phyloP scores from a whole-genome alignment of 2,329 filamentous ascomycete species.

The Basipetospora chlamydospora region DNA sequence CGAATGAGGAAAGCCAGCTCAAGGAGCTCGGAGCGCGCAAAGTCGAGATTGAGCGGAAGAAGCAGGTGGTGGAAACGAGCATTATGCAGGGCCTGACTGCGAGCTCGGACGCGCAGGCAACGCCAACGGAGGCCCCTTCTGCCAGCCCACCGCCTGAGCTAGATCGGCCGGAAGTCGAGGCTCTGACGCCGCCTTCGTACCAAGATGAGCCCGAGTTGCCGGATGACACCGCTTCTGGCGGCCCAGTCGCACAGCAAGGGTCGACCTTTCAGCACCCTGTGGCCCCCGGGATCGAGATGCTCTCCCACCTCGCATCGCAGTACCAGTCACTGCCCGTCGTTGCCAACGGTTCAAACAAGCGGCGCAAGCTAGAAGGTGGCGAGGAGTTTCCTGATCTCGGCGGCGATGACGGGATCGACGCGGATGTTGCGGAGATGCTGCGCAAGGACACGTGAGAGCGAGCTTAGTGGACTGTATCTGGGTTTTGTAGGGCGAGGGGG shows the following conservation, averaged over 20 bases:
- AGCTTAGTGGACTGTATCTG: too few species aligned
- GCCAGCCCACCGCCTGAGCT: constrained; percentile 40
- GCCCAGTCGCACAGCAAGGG: constrained; percentile 8
- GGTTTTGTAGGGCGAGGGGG: neutral
- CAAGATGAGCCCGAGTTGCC: constrained; percentile 8
- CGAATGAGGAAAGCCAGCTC: constrained; percentile 53
- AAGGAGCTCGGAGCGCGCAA: constrained; percentile 52
- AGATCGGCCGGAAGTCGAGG: constrained; percentile 69
- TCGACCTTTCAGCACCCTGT: constrained; percentile 10
- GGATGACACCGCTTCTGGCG: neutral
- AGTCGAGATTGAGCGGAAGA: constrained; percentile 61
- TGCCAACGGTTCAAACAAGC: constrained; percentile 40
- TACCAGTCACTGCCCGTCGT: constrained; percentile 35
- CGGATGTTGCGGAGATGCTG: constrained; percentile 41
- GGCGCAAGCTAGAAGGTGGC: constrained; percentile 35
- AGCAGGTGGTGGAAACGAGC: constrained; percentile 75
- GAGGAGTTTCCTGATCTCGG: constrained; percentile 40
- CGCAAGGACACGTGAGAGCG: constrained; percentile 22
- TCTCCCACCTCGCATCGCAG: constrained; percentile 24
- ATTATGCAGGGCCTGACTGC: constrained; percentile 74
- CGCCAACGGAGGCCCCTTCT: constrained; percentile 31
- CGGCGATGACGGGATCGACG: constrained; percentile 39
- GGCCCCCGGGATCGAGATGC: constrained; percentile 23
- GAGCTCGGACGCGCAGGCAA: constrained; percentile 34
- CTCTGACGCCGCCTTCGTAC: constrained; percentile 58